phyloP scores from a whole-genome alignment of 1,139 yeast genomes.

The Protomyces inundatus region DNA sequence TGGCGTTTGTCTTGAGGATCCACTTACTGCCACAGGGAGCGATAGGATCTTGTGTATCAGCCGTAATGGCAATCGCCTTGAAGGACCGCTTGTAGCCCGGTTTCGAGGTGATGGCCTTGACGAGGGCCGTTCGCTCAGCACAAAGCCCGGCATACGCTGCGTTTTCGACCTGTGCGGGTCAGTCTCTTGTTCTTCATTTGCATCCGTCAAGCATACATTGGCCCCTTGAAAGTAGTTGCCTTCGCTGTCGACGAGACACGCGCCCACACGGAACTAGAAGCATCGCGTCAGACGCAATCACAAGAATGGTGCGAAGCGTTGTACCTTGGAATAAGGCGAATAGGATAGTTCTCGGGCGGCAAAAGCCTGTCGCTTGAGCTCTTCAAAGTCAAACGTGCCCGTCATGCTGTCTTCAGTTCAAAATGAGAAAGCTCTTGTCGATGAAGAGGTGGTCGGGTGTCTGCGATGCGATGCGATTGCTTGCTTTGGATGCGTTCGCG shows the following conservation, averaged over 20 bases:
- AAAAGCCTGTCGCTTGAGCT: not conserved
- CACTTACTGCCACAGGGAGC: constrained; percentile 20
- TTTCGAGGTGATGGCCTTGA: constrained; percentile 24
- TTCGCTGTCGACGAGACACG: constrained; percentile 11
- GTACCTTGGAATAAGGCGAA: not conserved
- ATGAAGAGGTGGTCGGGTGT: no score
- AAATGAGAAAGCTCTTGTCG: no score
- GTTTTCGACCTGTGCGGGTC: constrained; percentile 8
- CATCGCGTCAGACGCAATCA: not conserved
- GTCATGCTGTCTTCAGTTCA: not conserved
- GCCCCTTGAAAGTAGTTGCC: constrained; percentile 24
- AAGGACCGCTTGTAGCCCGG: constrained; percentile 4
- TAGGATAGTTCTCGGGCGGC: not conserved
- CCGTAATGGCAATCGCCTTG: constrained; percentile 12
- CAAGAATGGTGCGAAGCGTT: not conserved
- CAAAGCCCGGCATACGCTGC: constrained; percentile 25
- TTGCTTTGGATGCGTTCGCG: no score
- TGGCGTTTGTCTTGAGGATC: not conserved
- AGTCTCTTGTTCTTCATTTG: not conserved
- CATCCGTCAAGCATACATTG: not conserved
- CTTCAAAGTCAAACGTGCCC: not conserved
- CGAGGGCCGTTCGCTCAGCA: constrained; percentile 26
- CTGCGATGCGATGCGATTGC: no score
- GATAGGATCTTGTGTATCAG: constrained; percentile 11
- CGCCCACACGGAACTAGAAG: constrained; percentile 24